Percentiles rank a stretch among this genome's conserved stretches.
phyloP scores from a whole-genome alignment of 2,329 filamentous ascomycete species.

The Dothiorella sarmentorum region DNA sequence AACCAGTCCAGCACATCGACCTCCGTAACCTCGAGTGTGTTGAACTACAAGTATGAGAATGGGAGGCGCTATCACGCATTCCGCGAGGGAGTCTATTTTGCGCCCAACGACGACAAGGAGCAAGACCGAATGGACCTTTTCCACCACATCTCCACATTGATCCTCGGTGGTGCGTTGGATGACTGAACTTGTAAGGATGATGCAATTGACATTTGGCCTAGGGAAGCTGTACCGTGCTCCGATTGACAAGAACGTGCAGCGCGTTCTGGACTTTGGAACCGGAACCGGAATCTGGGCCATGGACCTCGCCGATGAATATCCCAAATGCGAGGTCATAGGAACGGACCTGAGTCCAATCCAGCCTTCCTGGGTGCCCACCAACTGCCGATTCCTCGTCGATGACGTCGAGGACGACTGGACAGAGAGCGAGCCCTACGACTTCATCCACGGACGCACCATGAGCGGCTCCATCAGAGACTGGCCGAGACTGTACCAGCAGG shows the following conservation, averaged over 20 bases:
- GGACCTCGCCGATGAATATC: constrained; percentile 19
- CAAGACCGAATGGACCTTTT: constrained; percentile 37
- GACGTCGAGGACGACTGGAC: constrained; percentile 33
- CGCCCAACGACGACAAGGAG: constrained; percentile 39
- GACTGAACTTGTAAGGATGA: no score
- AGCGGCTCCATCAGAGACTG: constrained; percentile 55
- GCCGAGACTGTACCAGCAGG: constrained; percentile 45
- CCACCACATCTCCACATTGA: constrained; percentile 37
- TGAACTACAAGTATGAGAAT: constrained; percentile 24
- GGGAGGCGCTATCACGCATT: constrained; percentile 23
- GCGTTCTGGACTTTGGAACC: constrained; percentile 34
- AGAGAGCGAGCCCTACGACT: constrained; percentile 48
- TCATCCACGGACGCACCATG: constrained; percentile 55
- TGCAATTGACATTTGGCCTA: not conserved
- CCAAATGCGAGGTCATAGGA: constrained; percentile 33
- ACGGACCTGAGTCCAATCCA: constrained; percentile 39
- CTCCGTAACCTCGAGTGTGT: constrained; percentile 35
- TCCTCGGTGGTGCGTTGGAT: constrained; percentile 27
- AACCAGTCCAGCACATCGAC: constrained; percentile 24
- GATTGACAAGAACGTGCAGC: not conserved
- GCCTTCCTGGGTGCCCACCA: constrained; percentile 36
- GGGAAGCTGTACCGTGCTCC: not conserved
- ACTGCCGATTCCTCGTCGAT: constrained; percentile 38
- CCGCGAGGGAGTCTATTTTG: constrained; percentile 33
- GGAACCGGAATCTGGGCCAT: constrained; percentile 28